Evolutionary conservation across 371 early-diverging fungal genomes (phyloP), one percentile per base, ranked within the genome.

Genomic region (Phascolomyces articulosus): DNA sequence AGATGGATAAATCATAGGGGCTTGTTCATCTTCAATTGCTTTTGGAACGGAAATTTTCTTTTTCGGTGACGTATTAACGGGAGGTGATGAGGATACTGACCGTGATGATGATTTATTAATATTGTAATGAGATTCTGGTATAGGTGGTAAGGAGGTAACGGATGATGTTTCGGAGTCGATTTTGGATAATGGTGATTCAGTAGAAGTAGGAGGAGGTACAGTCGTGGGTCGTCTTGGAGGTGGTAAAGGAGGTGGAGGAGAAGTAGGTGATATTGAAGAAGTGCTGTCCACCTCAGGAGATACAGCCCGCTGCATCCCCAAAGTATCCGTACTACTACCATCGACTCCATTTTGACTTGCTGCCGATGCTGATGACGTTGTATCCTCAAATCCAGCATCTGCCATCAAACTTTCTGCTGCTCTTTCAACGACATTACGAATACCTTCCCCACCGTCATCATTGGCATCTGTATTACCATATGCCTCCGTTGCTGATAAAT

Each of bases 351-450:
- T 28, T 26, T 16, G 38, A 20, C 23, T 16, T 41, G 38, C 40
- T 34, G 34, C 6, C 9, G 34, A 34, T 1, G 34, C 11, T 6
- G 11, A 9, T 34, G 34, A 11, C 2, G 51, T n/a, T n/a, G n/a
- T 51, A 16, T 61, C 61, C 3, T 60, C 56, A 27, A 49, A 24
- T 11, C 24, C 24, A 20, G 29, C 58, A 13, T 38, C 66, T 4
- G 68, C 72, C 55, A 72, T 72, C n/a, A 67, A 44, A 29, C 69
- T 65, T 44, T 72, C 72, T n/a, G 72, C 65, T n/a, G 72, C 72
- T 40, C 65, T 61, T 40, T 72, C 72, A 11, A 69, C 67, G 13
- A 73, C 59, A 41, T 63, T 67, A 13, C 63, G 62, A 21, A 73
- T 54, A 24, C 67, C 69, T 47, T 65, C 66, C 18, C 49, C 27